These are phyloP conservation scores for Funneliformis mosseae DNA, from an alignment of 192 early-diverging fungal species.

Conservation along the genomic window DNA sequence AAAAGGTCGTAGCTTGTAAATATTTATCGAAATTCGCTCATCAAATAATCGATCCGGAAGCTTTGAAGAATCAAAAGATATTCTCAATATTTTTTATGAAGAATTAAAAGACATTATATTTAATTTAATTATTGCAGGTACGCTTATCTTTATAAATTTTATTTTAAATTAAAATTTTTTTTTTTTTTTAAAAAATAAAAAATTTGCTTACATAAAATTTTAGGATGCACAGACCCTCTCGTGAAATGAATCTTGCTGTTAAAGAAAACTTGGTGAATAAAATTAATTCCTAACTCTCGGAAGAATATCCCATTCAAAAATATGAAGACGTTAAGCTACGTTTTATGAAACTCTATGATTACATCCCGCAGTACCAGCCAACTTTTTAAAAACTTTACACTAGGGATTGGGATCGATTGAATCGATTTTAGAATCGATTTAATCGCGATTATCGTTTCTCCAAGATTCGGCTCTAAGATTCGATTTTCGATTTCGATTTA, in stretches of 20 bases:
- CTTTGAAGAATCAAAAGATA: conserved; percentile 32
- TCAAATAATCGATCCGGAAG: conserved; percentile 35
- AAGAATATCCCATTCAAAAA: not conserved
- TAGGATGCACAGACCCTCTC: conserved; percentile 33
- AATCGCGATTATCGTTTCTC: too few relatives aligned
- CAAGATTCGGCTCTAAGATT: too few relatives aligned
- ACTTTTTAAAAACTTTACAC: too few relatives aligned
- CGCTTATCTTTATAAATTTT: not conserved
- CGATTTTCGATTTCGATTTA: too few relatives aligned
- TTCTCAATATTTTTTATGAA: conserved; percentile 50
- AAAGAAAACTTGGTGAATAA: conserved; percentile 45
- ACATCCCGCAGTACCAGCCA: conserved; percentile 65
- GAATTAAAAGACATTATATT: conserved; percentile 51
- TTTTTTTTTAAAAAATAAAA: not conserved
- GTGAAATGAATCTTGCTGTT: conserved; percentile 52
- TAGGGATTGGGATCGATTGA: conserved; percentile 41
- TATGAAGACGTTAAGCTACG: conserved; percentile 39
- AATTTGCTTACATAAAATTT: not conserved
- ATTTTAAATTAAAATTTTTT: not conserved
- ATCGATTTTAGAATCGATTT: too few relatives aligned
- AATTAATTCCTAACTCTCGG: conserved; percentile 8
- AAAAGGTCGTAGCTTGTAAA: conserved; percentile 24
- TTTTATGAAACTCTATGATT: conserved; percentile 66
- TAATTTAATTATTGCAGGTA: conserved; percentile 43
- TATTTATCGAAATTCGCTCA: conserved; percentile 40